These are phyloP conservation scores for Lathyrus tuberosus DNA, from an alignment of 306 rosid species.

Conservation along the genomic window DNA sequence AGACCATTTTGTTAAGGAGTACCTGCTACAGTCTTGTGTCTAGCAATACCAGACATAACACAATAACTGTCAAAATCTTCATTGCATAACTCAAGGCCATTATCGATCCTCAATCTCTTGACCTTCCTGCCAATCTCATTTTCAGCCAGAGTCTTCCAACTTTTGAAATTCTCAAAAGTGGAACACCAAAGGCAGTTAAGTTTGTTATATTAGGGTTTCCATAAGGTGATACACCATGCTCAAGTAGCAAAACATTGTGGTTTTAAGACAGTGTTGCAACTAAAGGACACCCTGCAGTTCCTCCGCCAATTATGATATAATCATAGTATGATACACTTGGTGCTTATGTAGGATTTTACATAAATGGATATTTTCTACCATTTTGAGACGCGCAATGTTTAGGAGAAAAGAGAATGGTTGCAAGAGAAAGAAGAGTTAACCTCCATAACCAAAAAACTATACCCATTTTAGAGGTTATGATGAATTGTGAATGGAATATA, in stretches of 20 bases:
- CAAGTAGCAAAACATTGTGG: conserved; percentile 60
- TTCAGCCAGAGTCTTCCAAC: too few relatives aligned
- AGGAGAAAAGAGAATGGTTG: conserved; percentile 50
- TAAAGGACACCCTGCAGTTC: conserved; percentile 78
- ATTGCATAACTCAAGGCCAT: too few relatives aligned
- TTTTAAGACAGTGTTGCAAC: conserved; percentile 76
- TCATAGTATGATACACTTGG: conserved; percentile 57
- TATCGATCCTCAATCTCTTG: too few relatives aligned
- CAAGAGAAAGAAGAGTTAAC: conserved; percentile 35
- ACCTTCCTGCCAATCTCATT: too few relatives aligned
- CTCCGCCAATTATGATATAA: conserved; percentile 79
- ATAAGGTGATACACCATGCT: conserved; percentile 76
- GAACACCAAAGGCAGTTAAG: conserved; percentile 58
- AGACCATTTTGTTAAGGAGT: too few relatives aligned
- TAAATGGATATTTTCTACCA: conserved; percentile 48
- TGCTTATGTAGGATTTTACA: conserved; percentile 56
- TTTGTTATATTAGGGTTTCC: conserved; percentile 73
- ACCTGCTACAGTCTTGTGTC: too few relatives aligned
- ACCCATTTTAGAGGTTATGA: conserved; percentile 27
- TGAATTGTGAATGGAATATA: background rate
- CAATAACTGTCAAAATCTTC: too few relatives aligned
- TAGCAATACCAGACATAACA: too few relatives aligned
- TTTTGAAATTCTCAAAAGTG: too few relatives aligned
- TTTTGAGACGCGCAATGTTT: conserved; percentile 39
- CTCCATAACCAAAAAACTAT: conserved; percentile 14